phyloP scores from a whole-genome alignment of 331 rosid genomes.

The Saraca asoca region DNA sequence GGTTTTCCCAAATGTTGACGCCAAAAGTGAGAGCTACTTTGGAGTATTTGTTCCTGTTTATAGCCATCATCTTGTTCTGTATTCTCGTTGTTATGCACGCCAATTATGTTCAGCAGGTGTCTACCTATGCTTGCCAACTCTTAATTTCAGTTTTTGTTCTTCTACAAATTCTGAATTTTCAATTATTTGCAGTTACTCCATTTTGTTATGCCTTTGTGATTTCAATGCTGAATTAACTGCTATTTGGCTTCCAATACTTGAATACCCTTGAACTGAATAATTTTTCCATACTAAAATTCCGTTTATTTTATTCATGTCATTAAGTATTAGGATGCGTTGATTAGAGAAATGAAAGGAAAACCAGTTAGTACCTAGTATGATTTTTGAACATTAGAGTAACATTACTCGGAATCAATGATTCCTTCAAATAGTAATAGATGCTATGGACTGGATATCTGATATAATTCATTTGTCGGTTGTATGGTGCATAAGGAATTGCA shows the following conservation, averaged over 20 bases:
- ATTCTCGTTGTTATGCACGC: constrained; percentile 98
- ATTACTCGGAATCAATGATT: background rate
- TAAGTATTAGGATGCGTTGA: background rate
- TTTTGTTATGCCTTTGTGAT: too few relatives aligned
- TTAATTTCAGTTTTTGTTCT: too few relatives aligned
- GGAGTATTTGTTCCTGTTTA: constrained; percentile 72
- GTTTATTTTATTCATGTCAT: too few relatives aligned
- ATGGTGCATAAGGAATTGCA: background rate
- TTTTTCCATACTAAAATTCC: too few relatives aligned
- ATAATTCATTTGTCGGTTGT: background rate
- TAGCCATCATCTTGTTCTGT: constrained; percentile 87
- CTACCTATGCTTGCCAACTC: background rate
- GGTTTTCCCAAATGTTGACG: constrained; percentile 80
- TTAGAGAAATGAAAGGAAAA: background rate
- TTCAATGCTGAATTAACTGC: background rate
- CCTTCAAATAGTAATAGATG: background rate
- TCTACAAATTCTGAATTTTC: background rate
- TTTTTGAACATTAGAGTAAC: constrained; percentile 5
- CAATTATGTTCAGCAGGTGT: constrained; percentile 93
- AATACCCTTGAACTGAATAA: too few relatives aligned
- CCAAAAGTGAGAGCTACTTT: constrained; percentile 79
- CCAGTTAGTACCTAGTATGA: background rate
- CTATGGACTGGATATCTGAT: background rate
- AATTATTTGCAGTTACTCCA: background rate
- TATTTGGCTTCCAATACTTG: constrained; percentile 10